phyloP scores from a whole-genome alignment of 768 basidiomycete species.

The Tulasnella sp. region DNA sequence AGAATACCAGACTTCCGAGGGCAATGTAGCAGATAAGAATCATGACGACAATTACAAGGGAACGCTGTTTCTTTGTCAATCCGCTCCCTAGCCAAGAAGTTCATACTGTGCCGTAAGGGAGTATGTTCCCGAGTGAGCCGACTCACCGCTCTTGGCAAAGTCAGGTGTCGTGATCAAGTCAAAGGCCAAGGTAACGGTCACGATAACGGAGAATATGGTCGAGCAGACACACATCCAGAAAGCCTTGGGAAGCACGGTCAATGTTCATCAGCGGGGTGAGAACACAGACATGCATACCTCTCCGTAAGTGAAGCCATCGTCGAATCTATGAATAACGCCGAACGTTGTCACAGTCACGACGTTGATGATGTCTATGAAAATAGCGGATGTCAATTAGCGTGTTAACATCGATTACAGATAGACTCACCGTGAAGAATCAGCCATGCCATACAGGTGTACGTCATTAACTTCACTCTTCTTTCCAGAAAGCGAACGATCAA shows the following conservation, averaged over 20 bases:
- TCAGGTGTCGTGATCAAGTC: constrained; percentile 49
- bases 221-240: constrained; percentile 71
- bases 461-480: constrained; percentile 46
- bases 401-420: constrained; percentile 19
- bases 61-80: constrained; percentile 64
- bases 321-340: constrained; percentile 44
- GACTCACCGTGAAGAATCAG: constrained; percentile 61
- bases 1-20: constrained; percentile 51
- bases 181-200: constrained; percentile 52
- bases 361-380: constrained; percentile 50
- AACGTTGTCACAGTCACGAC: constrained; percentile 46
- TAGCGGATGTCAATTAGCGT: neutral
- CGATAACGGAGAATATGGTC: constrained; percentile 49
- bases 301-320: constrained; percentile 58
- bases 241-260: constrained; percentile 27
- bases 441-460: constrained; percentile 48
- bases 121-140: neutral
- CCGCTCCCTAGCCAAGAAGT: constrained; percentile 63
- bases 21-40: constrained; percentile 60
- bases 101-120: neutral
- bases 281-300: constrained; percentile 19
- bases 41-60: constrained; percentile 66
- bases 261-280: neutral
- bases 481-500: constrained; percentile 64
- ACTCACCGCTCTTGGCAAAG: constrained; percentile 50